Evolutionary conservation across 768 basidiomycete genomes (phyloP), one percentile per base, ranked within the genome.

Genomic region (Megacollybia marginata): DNA sequence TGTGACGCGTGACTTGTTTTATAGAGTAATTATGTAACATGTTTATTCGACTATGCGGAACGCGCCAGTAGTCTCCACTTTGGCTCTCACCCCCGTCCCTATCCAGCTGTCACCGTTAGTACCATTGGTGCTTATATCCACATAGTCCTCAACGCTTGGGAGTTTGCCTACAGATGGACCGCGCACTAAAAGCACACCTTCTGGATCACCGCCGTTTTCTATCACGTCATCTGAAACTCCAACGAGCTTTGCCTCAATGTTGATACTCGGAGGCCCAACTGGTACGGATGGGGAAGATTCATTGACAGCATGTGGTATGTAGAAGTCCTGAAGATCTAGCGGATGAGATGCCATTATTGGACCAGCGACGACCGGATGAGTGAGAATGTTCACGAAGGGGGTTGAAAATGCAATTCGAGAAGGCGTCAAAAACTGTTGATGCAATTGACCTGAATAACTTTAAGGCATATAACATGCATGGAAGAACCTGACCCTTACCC

Each of bases 311-410:
- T 59, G 52, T 4, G 53, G 49, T 5, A 63, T 56, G 3, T 77
- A 72, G 62, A 91, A 80, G 10, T 82, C 74, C 65, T 96, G 93
- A 20, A 96, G 64, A 62, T 97, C 93, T 48, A 90, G 78, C 8
- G 88, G 82, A 59, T 94, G 88, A 8, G 88, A 79, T 6, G 88
- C 87, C 42, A 93, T 75, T 28, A 94, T 65, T 0, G 93, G 93
- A 3, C 84, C 91, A 2, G 83, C 71, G 18, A 84, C 82, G 35
- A 80, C 65, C 4, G 76, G 76, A 64, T 84, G 82, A 9, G 71
- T 75, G 60, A 75, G 80, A 1, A 71, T 71, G 59, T 82, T 79
- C 46, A 92, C 76, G 20, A 92, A 59, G 0, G 92, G 90, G 5
- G 93, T 69, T 5, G 88, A 89, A 19, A 94, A 71, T 9, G 85